Conservation (phyloP, 192 early-diverging fungal species). For the Umbelopsis sp. region DNA sequence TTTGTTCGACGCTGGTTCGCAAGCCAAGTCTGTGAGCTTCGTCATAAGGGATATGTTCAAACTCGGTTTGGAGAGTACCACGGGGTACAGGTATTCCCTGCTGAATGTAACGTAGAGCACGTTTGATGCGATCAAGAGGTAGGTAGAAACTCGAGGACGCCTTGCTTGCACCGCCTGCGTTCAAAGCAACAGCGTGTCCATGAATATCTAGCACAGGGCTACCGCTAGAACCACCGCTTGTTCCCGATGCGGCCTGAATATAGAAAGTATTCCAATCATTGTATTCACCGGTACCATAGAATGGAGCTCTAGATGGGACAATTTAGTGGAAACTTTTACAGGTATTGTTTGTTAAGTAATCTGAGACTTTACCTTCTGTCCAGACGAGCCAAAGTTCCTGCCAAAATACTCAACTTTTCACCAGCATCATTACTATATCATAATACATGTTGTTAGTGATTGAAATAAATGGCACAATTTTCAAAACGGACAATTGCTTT, state of each 20-base stretch:
- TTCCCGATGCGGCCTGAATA: slow-evolving; percentile 64
- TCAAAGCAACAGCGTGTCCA: slow-evolving; percentile 72
- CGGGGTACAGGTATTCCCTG: slow-evolving; percentile 54
- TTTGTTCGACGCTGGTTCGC: slow-evolving; percentile 57
- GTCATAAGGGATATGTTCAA: slow-evolving; percentile 69
- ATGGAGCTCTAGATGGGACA: slow-evolving; percentile 49
- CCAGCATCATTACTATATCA: slow-evolving; percentile 70
- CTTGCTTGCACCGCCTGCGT: slow-evolving; percentile 66
- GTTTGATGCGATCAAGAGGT: slow-evolving; percentile 68
- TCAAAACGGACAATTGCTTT: too few relatives aligned
- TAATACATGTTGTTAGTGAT: slow-evolving; percentile 22
- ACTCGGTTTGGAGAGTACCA: slow-evolving; percentile 73
- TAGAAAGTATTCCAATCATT: slow-evolving; percentile 84
- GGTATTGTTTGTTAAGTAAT: too few relatives aligned
- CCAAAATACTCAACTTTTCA: slow-evolving; percentile 76
- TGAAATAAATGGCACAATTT: too few relatives aligned
- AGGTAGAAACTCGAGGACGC: slow-evolving; percentile 69
- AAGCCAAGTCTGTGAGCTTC: slow-evolving; percentile 70
- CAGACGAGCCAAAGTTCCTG: slow-evolving; percentile 70
- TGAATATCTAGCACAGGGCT: slow-evolving; percentile 71
- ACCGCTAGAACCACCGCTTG: slow-evolving; percentile 73
- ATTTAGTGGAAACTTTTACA: too few relatives aligned
- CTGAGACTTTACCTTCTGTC: slow-evolving; percentile 58
- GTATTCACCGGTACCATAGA: slow-evolving; percentile 67
- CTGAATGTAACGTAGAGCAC: slow-evolving; percentile 59